Evolutionary conservation across 345 rosid species (phyloP).

Genomic region (Hypericum androsaemum): DNA sequence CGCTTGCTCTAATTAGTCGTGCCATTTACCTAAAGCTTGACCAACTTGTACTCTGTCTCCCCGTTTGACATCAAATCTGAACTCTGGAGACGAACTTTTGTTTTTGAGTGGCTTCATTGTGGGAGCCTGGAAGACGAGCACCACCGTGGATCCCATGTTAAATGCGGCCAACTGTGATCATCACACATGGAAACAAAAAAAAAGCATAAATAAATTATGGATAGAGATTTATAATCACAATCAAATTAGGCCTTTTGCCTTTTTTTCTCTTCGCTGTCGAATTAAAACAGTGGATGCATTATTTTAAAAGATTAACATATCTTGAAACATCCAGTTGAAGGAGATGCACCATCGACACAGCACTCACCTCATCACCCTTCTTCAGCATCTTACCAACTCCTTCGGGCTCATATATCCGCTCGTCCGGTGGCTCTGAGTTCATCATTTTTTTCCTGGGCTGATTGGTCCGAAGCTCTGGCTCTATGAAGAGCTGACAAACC

Average conservation of each 20-base stretch:
- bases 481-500: constrained; percentile 67
- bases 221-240: background rate
- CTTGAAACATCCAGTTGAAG: too few species aligned
- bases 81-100: constrained; percentile 35
- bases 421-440: constrained; percentile 55
- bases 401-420: constrained; percentile 58
- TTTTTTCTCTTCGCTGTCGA: too few species aligned
- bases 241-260: background rate
- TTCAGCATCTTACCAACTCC: constrained; percentile 60
- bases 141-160: constrained; percentile 93
- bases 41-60: constrained; percentile 76
- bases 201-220: background rate
- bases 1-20: constrained; percentile 12
- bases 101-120: constrained; percentile 26
- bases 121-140: constrained; percentile 86
- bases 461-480: constrained; percentile 78
- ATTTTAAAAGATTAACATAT: too few species aligned
- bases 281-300: too few species aligned
- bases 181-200: background rate
- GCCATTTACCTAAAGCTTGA: constrained; percentile 70
- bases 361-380: constrained; percentile 78
- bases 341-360: background rate
- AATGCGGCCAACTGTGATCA: constrained; percentile 60
- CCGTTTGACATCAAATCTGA: constrained; percentile 42
- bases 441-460: constrained; percentile 52